Conservation (phyloP, 116 monocot genomes). For the Papilionanthe hybrid region DNA sequence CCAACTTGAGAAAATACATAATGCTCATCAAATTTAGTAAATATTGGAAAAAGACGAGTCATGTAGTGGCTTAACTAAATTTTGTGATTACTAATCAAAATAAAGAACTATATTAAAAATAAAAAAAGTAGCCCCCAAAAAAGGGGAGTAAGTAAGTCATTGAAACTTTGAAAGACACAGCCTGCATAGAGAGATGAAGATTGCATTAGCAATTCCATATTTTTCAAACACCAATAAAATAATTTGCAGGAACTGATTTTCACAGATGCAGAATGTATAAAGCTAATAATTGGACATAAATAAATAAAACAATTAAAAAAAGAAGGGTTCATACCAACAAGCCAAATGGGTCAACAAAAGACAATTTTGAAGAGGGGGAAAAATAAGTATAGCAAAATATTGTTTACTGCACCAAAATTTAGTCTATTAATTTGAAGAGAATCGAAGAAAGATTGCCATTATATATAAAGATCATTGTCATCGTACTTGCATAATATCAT, state of each 20-base stretch:
- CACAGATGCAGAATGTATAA: neutral
- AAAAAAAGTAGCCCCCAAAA: neutral
- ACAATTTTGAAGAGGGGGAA: neutral
- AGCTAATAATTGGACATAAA: neutral
- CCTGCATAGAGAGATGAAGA: neutral
- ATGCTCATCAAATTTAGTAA: neutral
- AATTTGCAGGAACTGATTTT: neutral
- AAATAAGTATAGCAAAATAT: neutral
- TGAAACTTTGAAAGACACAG: neutral
- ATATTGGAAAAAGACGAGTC: neutral
- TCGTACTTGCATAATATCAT: conserved; percentile 80
- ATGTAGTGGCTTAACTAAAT: neutral
- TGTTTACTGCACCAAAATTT: neutral
- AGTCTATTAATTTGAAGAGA: neutral
- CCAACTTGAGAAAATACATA: neutral
- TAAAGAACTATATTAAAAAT: neutral
- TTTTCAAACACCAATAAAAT: neutral
- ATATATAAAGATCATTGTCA: neutral
- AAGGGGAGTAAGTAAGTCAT: neutral
- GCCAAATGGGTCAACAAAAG: neutral
- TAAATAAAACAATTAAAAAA: neutral
- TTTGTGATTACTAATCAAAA: neutral
- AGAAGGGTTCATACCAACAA: neutral
- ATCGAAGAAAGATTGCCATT: neutral
- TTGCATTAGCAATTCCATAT: neutral